These are phyloP conservation scores for Solanum lycopersicoides DNA, from an alignment of 257 asterid species.

Conservation along the genomic window DNA sequence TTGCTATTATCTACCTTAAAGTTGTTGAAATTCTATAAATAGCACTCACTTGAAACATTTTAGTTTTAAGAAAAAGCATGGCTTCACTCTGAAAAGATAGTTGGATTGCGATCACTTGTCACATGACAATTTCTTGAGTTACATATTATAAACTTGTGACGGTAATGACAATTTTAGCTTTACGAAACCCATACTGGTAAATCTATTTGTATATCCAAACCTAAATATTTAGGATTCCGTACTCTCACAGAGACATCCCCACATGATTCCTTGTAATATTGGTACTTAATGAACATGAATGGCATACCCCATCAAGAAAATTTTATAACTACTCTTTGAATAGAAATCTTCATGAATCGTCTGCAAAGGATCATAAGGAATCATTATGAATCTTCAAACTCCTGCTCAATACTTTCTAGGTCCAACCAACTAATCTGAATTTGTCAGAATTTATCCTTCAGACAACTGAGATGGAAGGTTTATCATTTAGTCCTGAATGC, in stretches of 20 bases:
- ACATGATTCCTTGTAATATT: background rate
- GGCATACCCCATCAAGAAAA: background rate
- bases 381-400: background rate
- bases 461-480: background rate
- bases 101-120: background rate
- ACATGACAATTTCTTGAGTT: background rate
- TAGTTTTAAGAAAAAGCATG: no score
- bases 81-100: background rate
- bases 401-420: background rate
- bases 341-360: background rate
- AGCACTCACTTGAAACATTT: background rate
- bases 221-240: background rate
- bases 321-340: background rate
- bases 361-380: background rate
- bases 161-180: background rate
- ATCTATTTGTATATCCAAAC: background rate
- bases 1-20: background rate
- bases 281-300: background rate
- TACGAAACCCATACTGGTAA: background rate
- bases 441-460: background rate
- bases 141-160: background rate
- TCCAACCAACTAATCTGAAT: background rate
- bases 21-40: background rate
- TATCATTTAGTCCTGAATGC: background rate
- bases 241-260: background rate